A percentile compares a stretch with the other conserved stretches of the same genome.
Conservation (phyloP, 495 filamentous ascomycete species). For the Aspergillus egyptiacus region DNA sequence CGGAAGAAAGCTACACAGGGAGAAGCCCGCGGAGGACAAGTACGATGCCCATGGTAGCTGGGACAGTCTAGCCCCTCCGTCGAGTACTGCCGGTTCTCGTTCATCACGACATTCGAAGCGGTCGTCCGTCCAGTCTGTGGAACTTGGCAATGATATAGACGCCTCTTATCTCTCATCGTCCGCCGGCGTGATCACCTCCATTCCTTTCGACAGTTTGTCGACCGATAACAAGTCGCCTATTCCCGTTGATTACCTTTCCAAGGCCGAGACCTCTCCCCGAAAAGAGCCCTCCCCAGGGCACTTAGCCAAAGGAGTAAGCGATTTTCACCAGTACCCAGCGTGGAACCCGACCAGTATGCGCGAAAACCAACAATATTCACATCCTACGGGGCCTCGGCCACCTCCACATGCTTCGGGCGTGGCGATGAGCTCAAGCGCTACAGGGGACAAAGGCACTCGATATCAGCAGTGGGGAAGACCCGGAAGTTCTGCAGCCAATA, state of each 20-base stretch:
- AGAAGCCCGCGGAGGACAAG: slow-evolving; percentile 54
- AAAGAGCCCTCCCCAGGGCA: slow-evolving; percentile 76
- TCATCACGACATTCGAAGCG: slow-evolving; percentile 76
- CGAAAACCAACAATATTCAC: slow-evolving; percentile 45
- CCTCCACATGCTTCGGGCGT: slow-evolving; percentile 58
- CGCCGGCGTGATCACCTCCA: slow-evolving; percentile 82
- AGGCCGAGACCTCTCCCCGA: slow-evolving; percentile 58
- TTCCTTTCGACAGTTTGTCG: slow-evolving; percentile 77
- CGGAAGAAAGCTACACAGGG: slow-evolving; percentile 68
- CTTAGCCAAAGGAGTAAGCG: slow-evolving; percentile 66
- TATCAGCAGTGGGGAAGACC: slow-evolving; percentile 67
- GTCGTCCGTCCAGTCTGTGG: slow-evolving; percentile 69
- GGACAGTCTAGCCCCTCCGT: slow-evolving; percentile 44
- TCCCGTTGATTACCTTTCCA: slow-evolving; percentile 68
- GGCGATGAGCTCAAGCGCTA: slow-evolving; percentile 57
- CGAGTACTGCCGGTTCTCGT: slow-evolving; percentile 58
- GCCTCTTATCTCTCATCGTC: slow-evolving; percentile 58
- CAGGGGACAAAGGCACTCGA: slow-evolving; percentile 61
- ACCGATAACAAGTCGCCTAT: slow-evolving; percentile 64
- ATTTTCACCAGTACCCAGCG: slow-evolving; percentile 87
- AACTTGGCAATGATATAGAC: slow-evolving; percentile 45
- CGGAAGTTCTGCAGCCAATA: slow-evolving; percentile 50
- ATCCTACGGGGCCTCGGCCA: slow-evolving; percentile 62
- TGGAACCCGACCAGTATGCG: slow-evolving; percentile 51
- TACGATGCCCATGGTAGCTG: slow-evolving; percentile 50